Base-by-base conservation (phyloP, 768 basidiomycete genomes). In the Pholiota microspora region DNA sequence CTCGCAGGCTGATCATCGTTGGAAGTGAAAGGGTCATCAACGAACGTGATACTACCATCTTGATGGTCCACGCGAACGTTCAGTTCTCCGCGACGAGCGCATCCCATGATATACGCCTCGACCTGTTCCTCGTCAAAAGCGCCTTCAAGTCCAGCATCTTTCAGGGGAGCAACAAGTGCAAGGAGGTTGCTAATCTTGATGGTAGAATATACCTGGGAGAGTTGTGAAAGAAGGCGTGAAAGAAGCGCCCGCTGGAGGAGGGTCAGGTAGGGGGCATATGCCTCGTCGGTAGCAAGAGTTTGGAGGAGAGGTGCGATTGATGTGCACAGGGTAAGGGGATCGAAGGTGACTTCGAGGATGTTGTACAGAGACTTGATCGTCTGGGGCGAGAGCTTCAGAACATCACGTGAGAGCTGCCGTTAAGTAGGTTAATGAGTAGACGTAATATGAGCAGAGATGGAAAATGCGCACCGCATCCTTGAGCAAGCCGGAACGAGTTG, bases 71-170 rank as follows among this genome's bases (percentile, higher is more conserved):
- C 84, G 13, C 86, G 85, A 58, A 97, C 87, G 62, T 74, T 80
- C 46, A 98, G 81, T 69, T 97, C 94, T 34, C 92, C 92, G 7
- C 88, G 83, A 45, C 88, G 83, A 40, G 92, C 92, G 55, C 93
- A 92, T 31, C 88, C 86, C 90, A 97, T 96, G 59, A 98, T 74
- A 71, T 96, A 98, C 3, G 89, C 88, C 71, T 98, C 94, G 59
- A 88, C 77, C 67, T 88, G 85, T 56, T 88, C 85, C n/a, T 84
- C 81, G 55, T 88, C 84, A 69, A 84, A 89, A 35, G 76, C 71
- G 3, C 76, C 77, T 32, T 79, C 73, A 31, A 81, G 65, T 5
- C 75, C 79, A 2, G 75, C 74, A 10, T 81, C 82, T 51, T 78
- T 79, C 16, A 92, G 75, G 36, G 96, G 94, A 0, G 82, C 79